Conservation (phyloP, 495 filamentous ascomycete genomes). For the Polyplosphaeria fusca region DNA sequence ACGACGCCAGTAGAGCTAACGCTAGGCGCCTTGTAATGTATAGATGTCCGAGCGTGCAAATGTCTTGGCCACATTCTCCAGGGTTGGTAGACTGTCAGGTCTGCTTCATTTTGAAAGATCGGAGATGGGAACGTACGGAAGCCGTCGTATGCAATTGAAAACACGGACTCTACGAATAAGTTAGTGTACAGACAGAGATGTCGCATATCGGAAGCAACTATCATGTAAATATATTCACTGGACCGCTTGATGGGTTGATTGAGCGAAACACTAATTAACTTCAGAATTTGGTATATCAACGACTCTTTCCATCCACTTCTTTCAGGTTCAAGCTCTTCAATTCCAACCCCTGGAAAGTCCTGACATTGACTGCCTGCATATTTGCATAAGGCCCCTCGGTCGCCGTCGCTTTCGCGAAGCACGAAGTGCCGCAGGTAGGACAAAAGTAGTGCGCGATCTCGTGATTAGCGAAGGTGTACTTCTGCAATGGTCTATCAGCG, state of each 20-base stretch:
- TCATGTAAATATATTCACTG: neutral
- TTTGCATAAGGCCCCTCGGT: conserved; percentile 19
- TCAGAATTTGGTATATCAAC: neutral
- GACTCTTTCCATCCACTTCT: conserved; percentile 22
- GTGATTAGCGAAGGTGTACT: conserved; percentile 42
- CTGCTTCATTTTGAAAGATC: too few species aligned
- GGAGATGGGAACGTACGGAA: too few species aligned
- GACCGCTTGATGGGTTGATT: neutral
- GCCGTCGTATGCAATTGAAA: too few species aligned
- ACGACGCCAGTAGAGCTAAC: too few species aligned
- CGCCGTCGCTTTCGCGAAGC: conserved; percentile 31
- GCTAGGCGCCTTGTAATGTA: too few species aligned
- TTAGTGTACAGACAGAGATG: too few species aligned
- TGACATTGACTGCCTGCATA: conserved; percentile 42
- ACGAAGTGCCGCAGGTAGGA: conserved; percentile 41
- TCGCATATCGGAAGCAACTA: neutral
- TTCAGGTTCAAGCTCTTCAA: conserved; percentile 25
- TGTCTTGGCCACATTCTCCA: too few species aligned
- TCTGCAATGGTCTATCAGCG: conserved; percentile 7
- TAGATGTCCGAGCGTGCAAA: too few species aligned
- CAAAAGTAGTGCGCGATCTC: conserved; percentile 44
- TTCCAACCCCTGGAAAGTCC: conserved; percentile 22
- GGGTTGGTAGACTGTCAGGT: too few species aligned
- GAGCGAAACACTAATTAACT: neutral
- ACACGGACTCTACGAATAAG: too few species aligned